Evolutionary conservation across 345 rosid genomes (phyloP).

Genomic region (Populus nigra): DNA sequence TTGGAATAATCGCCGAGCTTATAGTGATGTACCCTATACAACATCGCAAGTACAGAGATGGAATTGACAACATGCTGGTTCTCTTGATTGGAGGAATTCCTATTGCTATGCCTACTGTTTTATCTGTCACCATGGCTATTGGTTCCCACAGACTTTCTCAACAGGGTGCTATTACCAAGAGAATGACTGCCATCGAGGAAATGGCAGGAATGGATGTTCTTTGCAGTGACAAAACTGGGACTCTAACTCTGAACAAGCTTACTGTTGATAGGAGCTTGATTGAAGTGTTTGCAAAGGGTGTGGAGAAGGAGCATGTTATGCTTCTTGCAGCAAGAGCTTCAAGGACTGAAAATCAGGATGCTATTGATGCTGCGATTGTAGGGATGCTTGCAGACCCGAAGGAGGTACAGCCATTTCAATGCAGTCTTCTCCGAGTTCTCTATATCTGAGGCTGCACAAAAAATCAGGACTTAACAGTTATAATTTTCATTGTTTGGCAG

Average conservation of each 20-base stretch:
- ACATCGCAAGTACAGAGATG: conserved; percentile 66
- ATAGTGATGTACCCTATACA: conserved; percentile 83
- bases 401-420: conserved; percentile 47
- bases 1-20: conserved; percentile 62
- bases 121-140: conserved; percentile 95
- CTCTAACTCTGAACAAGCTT: conserved; percentile 79
- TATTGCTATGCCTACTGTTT: conserved; percentile 90
- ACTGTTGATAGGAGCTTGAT: conserved; percentile 66
- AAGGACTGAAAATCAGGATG: conserved; percentile 82
- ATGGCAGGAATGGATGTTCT: conserved; percentile 98
- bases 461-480: neutral
- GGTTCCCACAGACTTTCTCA: conserved; percentile 85
- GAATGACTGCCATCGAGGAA: conserved; percentile 96
- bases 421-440: neutral
- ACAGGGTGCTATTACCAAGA: conserved; percentile 89
- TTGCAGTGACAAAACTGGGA: conserved; percentile 92
- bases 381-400: conserved; percentile 98
- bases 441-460: neutral
- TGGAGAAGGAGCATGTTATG: conserved; percentile 63
- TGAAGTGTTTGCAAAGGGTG: conserved; percentile 73
- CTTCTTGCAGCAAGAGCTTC: conserved; percentile 93
- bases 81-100: conserved; percentile 93
- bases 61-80: conserved; percentile 81
- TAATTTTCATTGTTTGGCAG: conserved; percentile 30
- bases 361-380: conserved; percentile 86